These are phyloP conservation scores for Phytophthora citrophthora DNA, from an alignment of 352 stramenopile genomes.

Conservation along the genomic window DNA sequence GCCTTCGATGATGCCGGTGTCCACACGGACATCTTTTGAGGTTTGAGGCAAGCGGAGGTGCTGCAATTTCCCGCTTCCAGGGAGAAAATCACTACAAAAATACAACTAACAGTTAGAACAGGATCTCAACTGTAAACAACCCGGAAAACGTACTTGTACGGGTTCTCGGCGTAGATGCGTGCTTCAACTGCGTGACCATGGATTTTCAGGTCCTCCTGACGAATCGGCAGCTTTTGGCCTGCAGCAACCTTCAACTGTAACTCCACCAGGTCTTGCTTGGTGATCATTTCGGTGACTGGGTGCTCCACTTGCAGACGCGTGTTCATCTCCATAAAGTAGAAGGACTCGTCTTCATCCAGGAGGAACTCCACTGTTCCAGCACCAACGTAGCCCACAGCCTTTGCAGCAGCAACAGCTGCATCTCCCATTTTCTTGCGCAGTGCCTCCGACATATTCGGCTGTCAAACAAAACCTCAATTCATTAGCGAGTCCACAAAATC, in stretches of 20 bases:
- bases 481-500: not conserved
- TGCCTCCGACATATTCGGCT: constrained; percentile 81
- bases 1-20: constrained; percentile 90
- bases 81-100: constrained; percentile 86
- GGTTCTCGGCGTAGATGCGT: constrained; percentile 95
- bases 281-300: constrained; percentile 93
- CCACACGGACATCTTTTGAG: constrained; percentile 83
- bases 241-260: constrained; percentile 94
- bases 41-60: constrained; percentile 79
- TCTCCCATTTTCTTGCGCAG: constrained; percentile 90
- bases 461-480: not conserved
- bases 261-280: constrained; percentile 91
- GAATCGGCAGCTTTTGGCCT: constrained; percentile 90
- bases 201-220: constrained; percentile 88
- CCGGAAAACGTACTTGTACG: constrained; percentile 72
- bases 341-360: constrained; percentile 89
- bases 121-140: constrained; percentile 1
- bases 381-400: constrained; percentile 92
- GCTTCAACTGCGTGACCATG: constrained; percentile 93
- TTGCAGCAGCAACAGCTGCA: constrained; percentile 87
- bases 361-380: constrained; percentile 96
- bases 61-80: constrained; percentile 87
- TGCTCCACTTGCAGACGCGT: constrained; percentile 96
- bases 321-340: constrained; percentile 98
- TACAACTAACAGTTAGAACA: constrained; percentile 15